A percentile compares a stretch with the other conserved stretches of the same genome.
Conservation (phyloP, 805 yeast genomes). For the Nakazawaea ambrosiae region DNA sequence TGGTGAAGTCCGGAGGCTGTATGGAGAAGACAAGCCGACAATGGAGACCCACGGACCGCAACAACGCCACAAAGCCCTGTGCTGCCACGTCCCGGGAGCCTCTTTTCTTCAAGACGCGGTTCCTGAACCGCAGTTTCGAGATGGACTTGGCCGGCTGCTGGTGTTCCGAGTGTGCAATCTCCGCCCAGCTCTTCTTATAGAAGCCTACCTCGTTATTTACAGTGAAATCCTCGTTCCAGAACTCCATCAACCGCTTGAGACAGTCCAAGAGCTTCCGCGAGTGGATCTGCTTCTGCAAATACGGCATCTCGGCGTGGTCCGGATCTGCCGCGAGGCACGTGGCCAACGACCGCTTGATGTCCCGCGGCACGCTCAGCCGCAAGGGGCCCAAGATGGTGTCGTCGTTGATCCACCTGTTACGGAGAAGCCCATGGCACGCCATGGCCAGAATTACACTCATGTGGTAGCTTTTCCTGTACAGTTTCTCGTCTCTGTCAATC, state of each 20-base stretch:
- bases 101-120: slow-evolving; percentile 30
- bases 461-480: slow-evolving; percentile 47
- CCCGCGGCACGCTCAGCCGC: slow-evolving; percentile 38
- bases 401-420: slow-evolving; percentile 73
- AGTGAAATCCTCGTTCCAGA: slow-evolving; percentile 52
- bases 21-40: slow-evolving; percentile 75
- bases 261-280: slow-evolving; percentile 73
- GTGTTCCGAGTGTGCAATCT: slow-evolving; percentile 25
- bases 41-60: slow-evolving; percentile 63
- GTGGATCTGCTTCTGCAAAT: slow-evolving; percentile 28
- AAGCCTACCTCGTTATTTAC: slow-evolving; percentile 32
- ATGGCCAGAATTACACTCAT: slow-evolving; percentile 49
- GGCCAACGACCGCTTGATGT: slow-evolving; percentile 37
- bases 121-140: slow-evolving; percentile 29
- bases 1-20: slow-evolving; percentile 85
- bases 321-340: slow-evolving; percentile 14
- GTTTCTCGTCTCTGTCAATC: slow-evolving; percentile 49
- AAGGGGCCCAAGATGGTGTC: slow-evolving; percentile 32
- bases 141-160: not conserved
- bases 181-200: slow-evolving; percentile 42
- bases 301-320: slow-evolving; percentile 1
- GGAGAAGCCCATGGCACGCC: slow-evolving; percentile 56
- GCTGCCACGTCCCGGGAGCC: slow-evolving; percentile 81
- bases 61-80: slow-evolving; percentile 77
- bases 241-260: slow-evolving; percentile 54